phyloP scores from a whole-genome alignment of 2,329 filamentous ascomycete species.

The Colletotrichum sp. region DNA sequence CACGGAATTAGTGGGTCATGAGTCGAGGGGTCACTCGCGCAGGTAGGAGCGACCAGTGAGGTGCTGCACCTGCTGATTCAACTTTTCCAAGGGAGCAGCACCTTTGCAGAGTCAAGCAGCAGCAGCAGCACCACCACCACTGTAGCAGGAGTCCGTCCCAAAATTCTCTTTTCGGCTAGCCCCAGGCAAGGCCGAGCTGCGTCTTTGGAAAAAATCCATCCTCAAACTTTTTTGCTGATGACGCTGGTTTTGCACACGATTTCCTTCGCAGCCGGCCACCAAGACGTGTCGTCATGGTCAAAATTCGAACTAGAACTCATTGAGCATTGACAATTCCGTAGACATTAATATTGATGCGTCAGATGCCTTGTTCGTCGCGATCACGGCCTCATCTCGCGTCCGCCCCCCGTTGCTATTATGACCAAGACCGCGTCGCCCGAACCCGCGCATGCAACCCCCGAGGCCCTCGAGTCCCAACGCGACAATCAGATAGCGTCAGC shows the following conservation, averaged over 20 bases:
- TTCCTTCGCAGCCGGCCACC: conserved; percentile 49
- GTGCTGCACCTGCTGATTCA: not conserved
- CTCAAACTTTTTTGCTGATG: conserved; percentile 56
- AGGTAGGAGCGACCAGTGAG: not conserved
- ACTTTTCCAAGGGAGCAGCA: not conserved
- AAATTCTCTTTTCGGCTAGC: conserved; percentile 14
- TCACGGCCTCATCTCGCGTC: conserved; percentile 45
- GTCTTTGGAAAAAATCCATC: conserved; percentile 21
- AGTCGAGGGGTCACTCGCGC: not conserved
- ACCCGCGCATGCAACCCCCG: conserved; percentile 38
- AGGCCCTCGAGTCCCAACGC: conserved; percentile 26
- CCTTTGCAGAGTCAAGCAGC: not conserved
- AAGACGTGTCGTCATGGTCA: conserved; percentile 59
- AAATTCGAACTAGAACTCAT: conserved; percentile 50
- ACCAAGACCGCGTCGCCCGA: conserved; percentile 63
- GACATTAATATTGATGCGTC: conserved; percentile 59
- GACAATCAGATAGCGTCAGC: conserved; percentile 22
- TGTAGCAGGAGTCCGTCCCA: not conserved
- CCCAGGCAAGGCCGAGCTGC: conserved; percentile 18
- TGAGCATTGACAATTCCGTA: conserved; percentile 51
- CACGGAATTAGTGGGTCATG: not conserved
- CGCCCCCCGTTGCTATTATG: conserved; percentile 56
- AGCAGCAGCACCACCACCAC: not conserved
- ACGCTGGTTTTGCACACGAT: conserved; percentile 45
- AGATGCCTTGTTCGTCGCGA: conserved; percentile 64